Evolutionary conservation across 331 rosid species (phyloP), one percentile per base, ranked within the genome.

Genomic region (Erythrophleum ivorense): DNA sequence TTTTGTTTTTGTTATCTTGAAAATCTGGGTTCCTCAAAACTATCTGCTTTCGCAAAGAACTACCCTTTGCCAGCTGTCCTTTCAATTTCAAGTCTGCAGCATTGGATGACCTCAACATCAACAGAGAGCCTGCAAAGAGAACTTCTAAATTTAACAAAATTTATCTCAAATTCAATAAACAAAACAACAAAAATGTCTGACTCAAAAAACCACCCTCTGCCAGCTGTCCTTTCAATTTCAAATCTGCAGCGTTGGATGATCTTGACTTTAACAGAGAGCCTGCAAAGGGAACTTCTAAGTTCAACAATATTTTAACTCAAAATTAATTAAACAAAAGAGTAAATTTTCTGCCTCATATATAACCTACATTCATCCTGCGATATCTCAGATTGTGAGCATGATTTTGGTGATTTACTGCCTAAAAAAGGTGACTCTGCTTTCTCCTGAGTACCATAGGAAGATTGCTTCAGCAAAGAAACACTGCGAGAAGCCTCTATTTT

Each of bases 241-340:
- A 75, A 60, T 70, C 57, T 13, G 50, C 50, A 33, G 16, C 7
- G 40, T 79, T 46, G 69, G 75, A 76, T 75, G 84, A 75, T 52
- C 55, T 79, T 33, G 79, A 68, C 73, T 75, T 54, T 38, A 34
- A 52, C 14, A 59, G 52, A 59, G 81, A 59, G 24, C 78, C 87
- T 77, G 85, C 59, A 21, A 38, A 72, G 34, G 62, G 18, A 69
- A 69, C 68, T 52, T 21, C 48, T 9, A 71, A n/a, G 73, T 52
- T 80, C 34, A 71, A 36, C 11, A 29, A 11, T 29, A 71, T 48
- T 33, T 49, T 12, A 67, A 46, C 40, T 78, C 14, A 49, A 21
- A 24, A 2, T 9, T 21, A 59, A 29, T 7, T 24, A 24, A 67
- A 41, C 21, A 54, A 29, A 70, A 73, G 24, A 79, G 54, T 21